phyloP scores from a whole-genome alignment of 495 filamentous ascomycete genomes.

The Penicillium goetzii region DNA sequence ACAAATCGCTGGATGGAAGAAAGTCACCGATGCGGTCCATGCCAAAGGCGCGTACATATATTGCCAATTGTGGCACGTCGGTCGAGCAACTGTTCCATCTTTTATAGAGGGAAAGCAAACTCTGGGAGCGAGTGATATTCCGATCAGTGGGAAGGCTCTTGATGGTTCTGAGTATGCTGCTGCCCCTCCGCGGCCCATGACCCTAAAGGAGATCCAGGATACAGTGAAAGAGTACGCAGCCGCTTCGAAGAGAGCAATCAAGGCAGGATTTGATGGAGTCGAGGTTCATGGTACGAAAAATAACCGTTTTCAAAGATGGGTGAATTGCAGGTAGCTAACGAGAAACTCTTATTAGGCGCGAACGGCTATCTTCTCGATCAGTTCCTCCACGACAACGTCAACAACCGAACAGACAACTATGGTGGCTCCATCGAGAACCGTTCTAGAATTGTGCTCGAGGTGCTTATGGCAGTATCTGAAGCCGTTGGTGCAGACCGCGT shows the following conservation, averaged over 20 bases:
- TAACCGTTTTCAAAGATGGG: no score
- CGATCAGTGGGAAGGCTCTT: constrained; percentile 31
- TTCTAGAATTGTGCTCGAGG: constrained; percentile 49
- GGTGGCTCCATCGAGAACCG: constrained; percentile 58
- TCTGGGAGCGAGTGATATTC: constrained; percentile 29
- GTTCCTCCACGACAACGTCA: constrained; percentile 56
- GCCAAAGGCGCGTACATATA: constrained; percentile 54
- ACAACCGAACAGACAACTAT: constrained; percentile 55
- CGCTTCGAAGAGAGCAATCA: constrained; percentile 62
- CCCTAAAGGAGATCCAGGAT: constrained; percentile 46
- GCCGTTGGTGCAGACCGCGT: constrained; percentile 38
- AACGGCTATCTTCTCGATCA: constrained; percentile 62
- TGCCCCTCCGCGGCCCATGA: constrained; percentile 47
- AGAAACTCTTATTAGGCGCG: constrained; percentile 28
- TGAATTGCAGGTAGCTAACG: background rate
- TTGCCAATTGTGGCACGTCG: constrained; percentile 57
- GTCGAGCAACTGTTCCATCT: constrained; percentile 48
- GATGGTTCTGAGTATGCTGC: constrained; percentile 36
- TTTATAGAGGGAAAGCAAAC: constrained; percentile 33
- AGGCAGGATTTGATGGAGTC: constrained; percentile 64
- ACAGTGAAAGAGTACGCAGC: constrained; percentile 52
- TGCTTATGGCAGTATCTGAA: constrained; percentile 35
- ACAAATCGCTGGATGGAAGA: constrained; percentile 54
- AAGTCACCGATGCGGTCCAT: constrained; percentile 57
- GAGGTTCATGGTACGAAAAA: constrained; percentile 57